phyloP scores from a whole-genome alignment of 768 basidiomycete genomes.

The Chalciporus piperatus region DNA sequence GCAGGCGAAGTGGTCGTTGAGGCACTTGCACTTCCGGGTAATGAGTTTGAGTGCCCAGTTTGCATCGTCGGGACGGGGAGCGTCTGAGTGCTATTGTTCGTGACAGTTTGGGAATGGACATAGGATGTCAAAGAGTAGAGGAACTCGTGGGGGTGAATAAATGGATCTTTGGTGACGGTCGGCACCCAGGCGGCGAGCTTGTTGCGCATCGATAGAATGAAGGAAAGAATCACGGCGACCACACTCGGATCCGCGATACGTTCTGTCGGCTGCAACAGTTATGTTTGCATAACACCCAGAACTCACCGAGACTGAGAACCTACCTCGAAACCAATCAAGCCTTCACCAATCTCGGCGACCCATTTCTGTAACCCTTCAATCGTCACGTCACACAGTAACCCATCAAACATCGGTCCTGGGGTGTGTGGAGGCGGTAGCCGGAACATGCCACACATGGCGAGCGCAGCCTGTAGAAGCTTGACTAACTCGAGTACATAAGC shows the following conservation, averaged over 20 bases:
- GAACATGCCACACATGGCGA: slow-evolving; percentile 71
- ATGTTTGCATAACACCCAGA: not conserved
- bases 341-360: slow-evolving; percentile 64
- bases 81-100: slow-evolving; percentile 16
- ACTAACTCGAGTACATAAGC: slow-evolving; percentile 73
- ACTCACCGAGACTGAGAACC: slow-evolving; percentile 6
- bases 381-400: slow-evolving; percentile 75
- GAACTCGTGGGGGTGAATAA: slow-evolving; percentile 65
- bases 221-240: slow-evolving; percentile 66
- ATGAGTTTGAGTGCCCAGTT: slow-evolving; percentile 12
- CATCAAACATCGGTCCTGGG: slow-evolving; percentile 42
- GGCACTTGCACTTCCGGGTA: slow-evolving; percentile 8
- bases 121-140: slow-evolving; percentile 42
- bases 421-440: slow-evolving; percentile 23
- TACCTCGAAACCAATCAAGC: slow-evolving; percentile 60
- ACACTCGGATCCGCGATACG: slow-evolving; percentile 70
- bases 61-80: slow-evolving; percentile 31
- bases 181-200: slow-evolving; percentile 55
- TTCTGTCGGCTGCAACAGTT: slow-evolving; percentile 54
- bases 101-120: slow-evolving; percentile 17
- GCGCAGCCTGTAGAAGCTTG: slow-evolving; percentile 67
- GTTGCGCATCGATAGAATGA: slow-evolving; percentile 66
- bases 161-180: slow-evolving; percentile 71
- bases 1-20: slow-evolving; percentile 21
- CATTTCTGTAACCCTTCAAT: slow-evolving; percentile 69